Base-by-base conservation (phyloP, 2,329 filamentous ascomycete species). In the Curvularia lunata region DNA sequence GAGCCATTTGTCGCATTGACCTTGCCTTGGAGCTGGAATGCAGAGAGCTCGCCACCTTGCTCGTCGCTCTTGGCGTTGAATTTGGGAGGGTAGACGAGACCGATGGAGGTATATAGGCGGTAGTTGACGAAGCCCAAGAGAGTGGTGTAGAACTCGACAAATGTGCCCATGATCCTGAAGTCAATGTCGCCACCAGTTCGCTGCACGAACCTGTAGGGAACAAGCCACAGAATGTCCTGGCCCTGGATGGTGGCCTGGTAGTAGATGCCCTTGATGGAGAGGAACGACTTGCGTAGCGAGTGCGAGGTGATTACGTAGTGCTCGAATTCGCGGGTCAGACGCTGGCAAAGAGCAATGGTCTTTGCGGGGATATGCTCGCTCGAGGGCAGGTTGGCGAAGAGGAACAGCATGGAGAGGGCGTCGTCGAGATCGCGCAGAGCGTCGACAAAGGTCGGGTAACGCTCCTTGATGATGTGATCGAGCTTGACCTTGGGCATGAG, bases 261-360 rank as follows among this genome's bases (percentile, higher is more conserved):
- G 82, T 99, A 99, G 72, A 99, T 98, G 61, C 95, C 95, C 84
- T 99, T 99, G 80, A 99, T 98, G 1, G 92, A 97, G 65, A 99
- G 81, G 82, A 99, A 99, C 0, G 93, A 97, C 82, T 97, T 98
- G 73, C 91, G 90, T 68, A 99, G 82, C 70, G 91, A 92, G 79
- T 96, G 88, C 41, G 94, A 96, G 46, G 89, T 86, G 74, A 99
- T 99, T 62, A 99, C 85, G 79, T 97, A 99, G 82, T 98, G 95
- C 80, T 98, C 91, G 78, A 99, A 99, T 81, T 99, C 95, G 77
- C 94, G 88, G 70, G 90, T 94, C 53, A 99, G 82, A 54, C 92
- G 88, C 81, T 98, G 93, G 82, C 95, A 99, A 64, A 92, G 89
- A 52, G 92, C 91, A 77, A 99, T 93, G 79, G 96, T 97, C 84